Evolutionary conservation across 345 rosid genomes (phyloP).

Genomic region (Melaleuca alternifolia): DNA sequence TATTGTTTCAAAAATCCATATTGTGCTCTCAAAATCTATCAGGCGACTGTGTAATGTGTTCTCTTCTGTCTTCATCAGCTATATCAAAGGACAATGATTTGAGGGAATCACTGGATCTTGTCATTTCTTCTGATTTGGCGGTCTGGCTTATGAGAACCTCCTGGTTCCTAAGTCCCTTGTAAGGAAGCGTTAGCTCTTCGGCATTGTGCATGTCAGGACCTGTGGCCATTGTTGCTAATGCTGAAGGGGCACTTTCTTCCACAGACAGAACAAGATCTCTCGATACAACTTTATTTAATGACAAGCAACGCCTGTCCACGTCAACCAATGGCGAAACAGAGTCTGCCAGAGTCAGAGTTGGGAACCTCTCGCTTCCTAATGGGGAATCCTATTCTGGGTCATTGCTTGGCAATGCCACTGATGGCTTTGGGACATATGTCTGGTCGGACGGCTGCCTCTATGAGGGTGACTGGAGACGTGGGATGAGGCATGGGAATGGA

Average conservation of each 20-base stretch:
- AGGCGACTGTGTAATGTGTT: background rate
- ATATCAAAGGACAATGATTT: background rate
- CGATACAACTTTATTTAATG: conserved; percentile 23
- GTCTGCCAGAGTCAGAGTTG: conserved; percentile 48
- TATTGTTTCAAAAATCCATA: background rate
- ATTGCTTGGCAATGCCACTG: conserved; percentile 65
- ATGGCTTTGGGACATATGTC: conserved; percentile 73
- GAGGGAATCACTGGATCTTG: background rate
- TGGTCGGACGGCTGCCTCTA: conserved; percentile 74
- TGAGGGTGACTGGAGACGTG: conserved; percentile 88
- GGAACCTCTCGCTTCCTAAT: conserved; percentile 48
- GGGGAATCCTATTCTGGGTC: conserved; percentile 76
- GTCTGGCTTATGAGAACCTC: background rate
- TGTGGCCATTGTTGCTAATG: conserved; percentile 34
- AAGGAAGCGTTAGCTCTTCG: conserved; percentile 25
- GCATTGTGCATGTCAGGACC: conserved; percentile 89
- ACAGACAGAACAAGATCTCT: conserved; percentile 79
- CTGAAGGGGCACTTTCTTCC: conserved; percentile 35
- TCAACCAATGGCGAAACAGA: conserved; percentile 56
- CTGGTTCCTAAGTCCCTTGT: background rate
- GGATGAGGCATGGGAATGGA: conserved; percentile 85
- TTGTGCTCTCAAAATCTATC: background rate
- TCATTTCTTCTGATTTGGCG: background rate
- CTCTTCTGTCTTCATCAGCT: background rate
- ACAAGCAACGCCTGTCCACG: conserved; percentile 21